Evolutionary conservation across 164 flowering plant species (phyloP).

Genomic region (Brasenia schreberi): DNA sequence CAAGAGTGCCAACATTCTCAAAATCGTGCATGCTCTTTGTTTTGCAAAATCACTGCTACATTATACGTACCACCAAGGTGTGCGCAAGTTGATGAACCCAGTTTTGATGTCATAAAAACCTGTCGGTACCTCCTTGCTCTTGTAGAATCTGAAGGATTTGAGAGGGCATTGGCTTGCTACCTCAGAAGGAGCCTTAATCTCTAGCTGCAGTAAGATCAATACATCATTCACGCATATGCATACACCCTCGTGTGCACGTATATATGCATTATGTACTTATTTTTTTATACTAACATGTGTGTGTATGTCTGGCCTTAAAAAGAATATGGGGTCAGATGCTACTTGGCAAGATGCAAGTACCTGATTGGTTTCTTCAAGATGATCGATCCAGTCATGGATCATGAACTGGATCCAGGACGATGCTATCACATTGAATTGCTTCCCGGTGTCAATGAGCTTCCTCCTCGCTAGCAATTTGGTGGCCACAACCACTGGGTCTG

Average conservation of each 20-base stretch:
- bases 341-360: too few relatives aligned
- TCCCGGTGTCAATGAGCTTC: constrained; percentile 21
- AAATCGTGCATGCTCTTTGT: too few relatives aligned
- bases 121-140: constrained; percentile 20
- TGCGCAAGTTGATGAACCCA: constrained; percentile 22
- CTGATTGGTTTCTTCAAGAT: constrained; percentile 31
- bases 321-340: too few relatives aligned
- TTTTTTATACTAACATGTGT: too few relatives aligned
- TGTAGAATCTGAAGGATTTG: constrained; percentile 23
- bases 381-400: constrained; percentile 43
- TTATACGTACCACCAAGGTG: constrained; percentile 36
- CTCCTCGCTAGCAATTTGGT: constrained; percentile 26
- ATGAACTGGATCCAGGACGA: constrained; percentile 41
- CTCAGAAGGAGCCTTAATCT: constrained; percentile 22
- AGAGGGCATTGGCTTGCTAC: constrained; percentile 29
- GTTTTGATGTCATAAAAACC: constrained; percentile 13
- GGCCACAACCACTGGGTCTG: constrained; percentile 28
- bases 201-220: constrained; percentile 13
- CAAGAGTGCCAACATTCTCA: too few relatives aligned
- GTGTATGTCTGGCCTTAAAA: too few relatives aligned
- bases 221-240: too few relatives aligned
- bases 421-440: constrained; percentile 39
- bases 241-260: constrained; percentile 24
- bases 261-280: too few relatives aligned
- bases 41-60: too few relatives aligned